phyloP scores from a whole-genome alignment of 2,329 filamentous ascomycete species.

The Fusarium equiseti region DNA sequence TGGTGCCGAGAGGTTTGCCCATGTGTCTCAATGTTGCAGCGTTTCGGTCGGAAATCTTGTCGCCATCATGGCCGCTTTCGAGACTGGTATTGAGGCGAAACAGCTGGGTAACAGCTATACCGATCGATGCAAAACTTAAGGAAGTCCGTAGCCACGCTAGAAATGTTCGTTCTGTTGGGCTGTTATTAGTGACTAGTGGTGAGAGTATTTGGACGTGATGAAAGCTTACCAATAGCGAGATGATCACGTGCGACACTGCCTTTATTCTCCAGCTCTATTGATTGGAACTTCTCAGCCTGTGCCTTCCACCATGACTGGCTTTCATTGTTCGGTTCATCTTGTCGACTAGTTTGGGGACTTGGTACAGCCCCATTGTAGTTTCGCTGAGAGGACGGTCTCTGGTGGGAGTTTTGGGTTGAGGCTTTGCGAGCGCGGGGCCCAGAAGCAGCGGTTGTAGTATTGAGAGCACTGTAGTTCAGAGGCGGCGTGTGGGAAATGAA shows the following conservation, averaged over 20 bases:
- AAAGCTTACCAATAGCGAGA: constrained; percentile 74
- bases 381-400: constrained; percentile 20
- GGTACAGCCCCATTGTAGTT: constrained; percentile 19
- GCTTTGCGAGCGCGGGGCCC: constrained; percentile 32
- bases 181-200: constrained; percentile 10
- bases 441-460: constrained; percentile 36
- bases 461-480: constrained; percentile 57
- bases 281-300: constrained; percentile 63
- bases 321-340: constrained; percentile 40
- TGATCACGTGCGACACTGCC: constrained; percentile 87
- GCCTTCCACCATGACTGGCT: constrained; percentile 63
- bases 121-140: constrained; percentile 83
- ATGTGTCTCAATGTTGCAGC: constrained; percentile 68
- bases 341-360: constrained; percentile 25
- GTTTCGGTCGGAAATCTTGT: constrained; percentile 49
- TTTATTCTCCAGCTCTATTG: constrained; percentile 86
- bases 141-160: constrained; percentile 88
- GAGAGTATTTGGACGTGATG: not conserved
- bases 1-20: constrained; percentile 80
- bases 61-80: constrained; percentile 48
- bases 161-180: constrained; percentile 78
- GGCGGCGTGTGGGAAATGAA: constrained; percentile 53
- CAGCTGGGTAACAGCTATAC: constrained; percentile 85
- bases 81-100: constrained; percentile 83
- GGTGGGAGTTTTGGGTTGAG: constrained; percentile 17